Conservation (phyloP, 805 yeast genomes). For the Wickerhamomyces chaumierensis region DNA sequence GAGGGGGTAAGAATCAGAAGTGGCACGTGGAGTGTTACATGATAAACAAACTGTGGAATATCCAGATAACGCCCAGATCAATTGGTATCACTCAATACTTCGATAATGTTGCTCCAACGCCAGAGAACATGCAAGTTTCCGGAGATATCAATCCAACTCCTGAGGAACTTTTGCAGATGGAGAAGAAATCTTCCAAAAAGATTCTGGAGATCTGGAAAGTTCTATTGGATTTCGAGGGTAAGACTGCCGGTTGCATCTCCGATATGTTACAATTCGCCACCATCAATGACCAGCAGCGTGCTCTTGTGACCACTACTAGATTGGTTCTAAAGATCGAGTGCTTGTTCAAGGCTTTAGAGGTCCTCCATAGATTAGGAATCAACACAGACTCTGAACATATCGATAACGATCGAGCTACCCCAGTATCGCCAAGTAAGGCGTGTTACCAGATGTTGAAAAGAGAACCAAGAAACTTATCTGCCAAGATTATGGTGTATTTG, state of each 20-base stretch:
- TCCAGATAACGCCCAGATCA: conserved; percentile 52
- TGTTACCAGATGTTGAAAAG: conserved; percentile 13
- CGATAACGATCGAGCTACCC: conserved; percentile 3
- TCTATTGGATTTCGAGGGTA: conserved; percentile 81
- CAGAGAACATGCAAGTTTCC: conserved; percentile 13
- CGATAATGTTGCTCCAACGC: conserved; percentile 18
- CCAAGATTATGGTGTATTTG: conserved; percentile 81
- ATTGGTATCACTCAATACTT: conserved; percentile 31
- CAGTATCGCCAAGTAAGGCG: conserved; percentile 5
- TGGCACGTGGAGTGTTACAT: conserved; percentile 99
- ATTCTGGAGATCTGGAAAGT: conserved; percentile 71
- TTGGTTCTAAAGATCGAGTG: conserved; percentile 67
- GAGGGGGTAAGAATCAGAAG: conserved; percentile 86
- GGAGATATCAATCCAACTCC: conserved; percentile 29
- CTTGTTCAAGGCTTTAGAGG: conserved; percentile 66
- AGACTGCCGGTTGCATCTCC: conserved; percentile 78
- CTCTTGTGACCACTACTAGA: conserved; percentile 58
- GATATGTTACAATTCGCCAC: conserved; percentile 85
- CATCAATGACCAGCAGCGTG: conserved; percentile 54
- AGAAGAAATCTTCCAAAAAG: conserved; percentile 51
- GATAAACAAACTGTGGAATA: conserved; percentile 96
- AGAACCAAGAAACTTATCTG: conserved; percentile 72
- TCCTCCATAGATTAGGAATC: conserved; percentile 22
- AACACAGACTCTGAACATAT: conserved; percentile 7
- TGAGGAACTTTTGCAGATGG: conserved; percentile 40